A percentile compares a stretch with the other conserved stretches of the same genome.
These are phyloP conservation scores for Nectriaceae sp. DNA, from an alignment of 2,329 filamentous ascomycete species.

Conservation along the genomic window DNA sequence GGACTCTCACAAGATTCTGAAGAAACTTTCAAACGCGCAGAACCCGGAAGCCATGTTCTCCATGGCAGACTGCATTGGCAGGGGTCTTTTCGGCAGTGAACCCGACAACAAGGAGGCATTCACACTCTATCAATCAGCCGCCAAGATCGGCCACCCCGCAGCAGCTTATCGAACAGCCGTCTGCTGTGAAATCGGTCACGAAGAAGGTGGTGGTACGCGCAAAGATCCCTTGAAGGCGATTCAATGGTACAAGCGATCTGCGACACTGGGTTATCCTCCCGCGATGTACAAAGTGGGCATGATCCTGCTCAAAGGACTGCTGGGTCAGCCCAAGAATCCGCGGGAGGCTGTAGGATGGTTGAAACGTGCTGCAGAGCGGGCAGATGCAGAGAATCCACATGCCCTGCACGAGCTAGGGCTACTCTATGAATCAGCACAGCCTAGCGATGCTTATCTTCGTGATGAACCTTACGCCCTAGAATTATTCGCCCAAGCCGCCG, in stretches of 20 bases:
- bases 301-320: conserved; percentile 88
- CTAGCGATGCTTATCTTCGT: conserved; percentile 72
- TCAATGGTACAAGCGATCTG: conserved; percentile 96
- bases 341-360: conserved; percentile 90
- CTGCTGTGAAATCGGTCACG: conserved; percentile 93
- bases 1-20: conserved; percentile 88
- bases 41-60: conserved; percentile 92
- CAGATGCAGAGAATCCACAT: conserved; percentile 89
- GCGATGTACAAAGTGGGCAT: conserved; percentile 99
- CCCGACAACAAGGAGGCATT: conserved; percentile 92
- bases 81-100: conserved; percentile 76
- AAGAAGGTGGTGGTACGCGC: conserved; percentile 90
- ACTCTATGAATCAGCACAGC: conserved; percentile 63
- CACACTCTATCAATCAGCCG: conserved; percentile 87
- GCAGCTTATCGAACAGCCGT: conserved; percentile 94
- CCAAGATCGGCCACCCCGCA: conserved; percentile 82
- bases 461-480: conserved; percentile 82
- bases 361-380: conserved; percentile 86
- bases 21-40: conserved; percentile 75
- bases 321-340: conserved; percentile 83
- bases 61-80: conserved; percentile 84
- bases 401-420: conserved; percentile 85
- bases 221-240: conserved; percentile 92
- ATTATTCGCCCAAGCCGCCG: conserved; percentile 82
- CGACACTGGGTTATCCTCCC: conserved; percentile 83